Conservation (phyloP, 805 yeast genomes). For the Cyberlindnera samutprakarnensis region DNA sequence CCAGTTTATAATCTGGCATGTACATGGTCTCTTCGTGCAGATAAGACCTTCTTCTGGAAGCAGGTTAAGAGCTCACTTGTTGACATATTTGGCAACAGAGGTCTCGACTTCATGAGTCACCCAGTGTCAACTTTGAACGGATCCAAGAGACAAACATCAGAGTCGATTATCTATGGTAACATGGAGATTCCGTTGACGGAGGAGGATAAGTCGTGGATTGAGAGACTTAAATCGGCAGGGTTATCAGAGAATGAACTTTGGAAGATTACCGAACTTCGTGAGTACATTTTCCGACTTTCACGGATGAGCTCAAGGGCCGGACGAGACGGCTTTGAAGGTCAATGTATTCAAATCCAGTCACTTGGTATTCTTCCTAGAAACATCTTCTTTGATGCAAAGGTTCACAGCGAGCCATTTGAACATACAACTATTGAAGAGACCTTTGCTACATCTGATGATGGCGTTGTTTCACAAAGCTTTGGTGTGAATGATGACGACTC, state of each 20-base stretch:
- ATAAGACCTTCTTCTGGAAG: slow-evolving; percentile 77
- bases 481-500: slow-evolving; percentile 3
- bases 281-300: slow-evolving; percentile 57
- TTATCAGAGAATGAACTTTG: slow-evolving; percentile 66
- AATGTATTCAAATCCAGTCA: slow-evolving; percentile 21
- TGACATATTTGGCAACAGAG: slow-evolving; percentile 41
- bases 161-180: slow-evolving; percentile 31
- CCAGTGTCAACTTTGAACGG: slow-evolving; percentile 12
- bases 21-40: slow-evolving; percentile 64
- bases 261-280: slow-evolving; percentile 70
- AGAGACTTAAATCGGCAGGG: slow-evolving; percentile 65
- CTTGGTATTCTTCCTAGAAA: slow-evolving; percentile 39
- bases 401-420: slow-evolving; percentile 11
- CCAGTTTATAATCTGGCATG: slow-evolving; percentile 55
- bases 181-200: slow-evolving; percentile 47
- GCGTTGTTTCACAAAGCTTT: neutral
- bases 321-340: slow-evolving; percentile 9
- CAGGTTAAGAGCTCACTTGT: slow-evolving; percentile 29
- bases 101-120: slow-evolving; percentile 25
- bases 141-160: slow-evolving; percentile 7
- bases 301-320: slow-evolving; percentile 25
- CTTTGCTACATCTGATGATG: slow-evolving; percentile 9
- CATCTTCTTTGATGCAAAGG: slow-evolving; percentile 40
- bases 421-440: slow-evolving; percentile 7
- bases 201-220: slow-evolving; percentile 69